phyloP scores from a whole-genome alignment of 2,329 filamentous ascomycete species.

The Claviceps purpurea region DNA sequence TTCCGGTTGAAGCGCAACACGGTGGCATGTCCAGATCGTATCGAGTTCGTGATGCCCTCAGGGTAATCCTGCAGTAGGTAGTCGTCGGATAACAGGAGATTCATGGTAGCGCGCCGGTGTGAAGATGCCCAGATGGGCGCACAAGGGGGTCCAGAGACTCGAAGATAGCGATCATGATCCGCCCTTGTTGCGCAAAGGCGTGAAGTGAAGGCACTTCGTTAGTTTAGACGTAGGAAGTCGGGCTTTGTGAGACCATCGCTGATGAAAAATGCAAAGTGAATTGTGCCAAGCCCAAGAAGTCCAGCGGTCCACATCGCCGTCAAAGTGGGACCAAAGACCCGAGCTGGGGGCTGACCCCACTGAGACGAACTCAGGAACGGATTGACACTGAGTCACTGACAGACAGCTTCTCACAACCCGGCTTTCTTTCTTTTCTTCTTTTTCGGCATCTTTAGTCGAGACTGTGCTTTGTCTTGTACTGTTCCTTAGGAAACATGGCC shows the following conservation, averaged over 20 bases:
- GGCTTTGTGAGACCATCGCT: too few species aligned
- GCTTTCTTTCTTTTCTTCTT: not conserved
- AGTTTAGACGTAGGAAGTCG: too few species aligned
- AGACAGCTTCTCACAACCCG: too few species aligned
- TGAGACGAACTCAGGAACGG: too few species aligned
- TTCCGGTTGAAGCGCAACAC: conserved; percentile 79
- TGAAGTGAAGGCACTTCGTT: not conserved
- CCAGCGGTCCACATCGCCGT: too few species aligned
- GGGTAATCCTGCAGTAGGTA: conserved; percentile 70
- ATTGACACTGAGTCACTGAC: too few species aligned
- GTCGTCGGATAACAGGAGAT: conserved; percentile 47
- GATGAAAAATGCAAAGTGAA: too few species aligned
- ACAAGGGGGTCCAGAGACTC: not conserved
- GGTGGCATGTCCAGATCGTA: conserved; percentile 57
- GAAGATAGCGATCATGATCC: not conserved
- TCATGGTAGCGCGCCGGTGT: conserved; percentile 28
- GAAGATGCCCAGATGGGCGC: not conserved
- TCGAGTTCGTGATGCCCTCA: conserved; percentile 74
- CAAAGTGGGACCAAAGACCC: too few species aligned
- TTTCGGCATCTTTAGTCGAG: not conserved
- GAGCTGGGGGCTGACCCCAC: too few species aligned
- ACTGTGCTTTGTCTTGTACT: not conserved
- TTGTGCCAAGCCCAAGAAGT: too few species aligned
- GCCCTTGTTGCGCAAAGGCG: not conserved
- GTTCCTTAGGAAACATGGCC: conserved; percentile 29